A percentile compares a stretch with the other conserved stretches of the same genome.
Evolutionary conservation across 208 protist genomes (phyloP).

Genomic region (Crithidia thermophila): DNA sequence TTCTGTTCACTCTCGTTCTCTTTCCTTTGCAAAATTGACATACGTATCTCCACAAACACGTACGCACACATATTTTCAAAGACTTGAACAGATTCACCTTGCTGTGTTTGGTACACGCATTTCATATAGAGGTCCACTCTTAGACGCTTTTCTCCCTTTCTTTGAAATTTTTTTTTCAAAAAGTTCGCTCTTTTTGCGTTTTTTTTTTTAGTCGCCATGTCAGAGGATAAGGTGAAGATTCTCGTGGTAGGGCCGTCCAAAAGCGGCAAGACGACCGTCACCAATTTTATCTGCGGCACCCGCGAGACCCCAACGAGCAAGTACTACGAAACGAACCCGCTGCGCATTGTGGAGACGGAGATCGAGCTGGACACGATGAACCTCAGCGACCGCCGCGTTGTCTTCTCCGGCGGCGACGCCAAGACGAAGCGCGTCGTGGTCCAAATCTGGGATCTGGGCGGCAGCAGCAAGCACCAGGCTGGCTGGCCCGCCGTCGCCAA

Average conservation of each 20-base stretch:
- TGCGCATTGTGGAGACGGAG: slow-evolving; percentile 92
- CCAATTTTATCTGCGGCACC: slow-evolving; percentile 80
- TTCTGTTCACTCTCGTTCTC: too few species aligned
- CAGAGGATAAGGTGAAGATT: slow-evolving; percentile 81
- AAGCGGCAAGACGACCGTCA: slow-evolving; percentile 85
- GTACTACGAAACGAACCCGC: slow-evolving; percentile 85
- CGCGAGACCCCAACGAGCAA: slow-evolving; percentile 78
- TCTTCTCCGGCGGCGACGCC: slow-evolving; percentile 57
- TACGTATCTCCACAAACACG: too few species aligned
- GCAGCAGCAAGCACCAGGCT: slow-evolving; percentile 81
- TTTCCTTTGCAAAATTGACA: too few species aligned
- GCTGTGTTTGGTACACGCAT: too few species aligned
- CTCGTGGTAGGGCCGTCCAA: slow-evolving; percentile 81
- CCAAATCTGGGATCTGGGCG: slow-evolving; percentile 90
- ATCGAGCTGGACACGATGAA: slow-evolving; percentile 65
- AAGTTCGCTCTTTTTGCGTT: neutral
- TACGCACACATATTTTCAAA: too few species aligned
- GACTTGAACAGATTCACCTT: too few species aligned
- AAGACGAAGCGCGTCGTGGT: slow-evolving; percentile 58
- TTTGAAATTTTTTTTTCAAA: neutral
- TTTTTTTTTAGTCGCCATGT: slow-evolving; percentile 26
- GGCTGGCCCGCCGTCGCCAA: slow-evolving; percentile 85
- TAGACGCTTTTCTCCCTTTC: neutral
- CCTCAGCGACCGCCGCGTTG: slow-evolving; percentile 52
- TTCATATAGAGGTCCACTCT: neutral